Evolutionary conservation across 2,329 filamentous ascomycete species (phyloP), one percentile per base, ranked within the genome.

Genomic region (Fusarium virguliforme): DNA sequence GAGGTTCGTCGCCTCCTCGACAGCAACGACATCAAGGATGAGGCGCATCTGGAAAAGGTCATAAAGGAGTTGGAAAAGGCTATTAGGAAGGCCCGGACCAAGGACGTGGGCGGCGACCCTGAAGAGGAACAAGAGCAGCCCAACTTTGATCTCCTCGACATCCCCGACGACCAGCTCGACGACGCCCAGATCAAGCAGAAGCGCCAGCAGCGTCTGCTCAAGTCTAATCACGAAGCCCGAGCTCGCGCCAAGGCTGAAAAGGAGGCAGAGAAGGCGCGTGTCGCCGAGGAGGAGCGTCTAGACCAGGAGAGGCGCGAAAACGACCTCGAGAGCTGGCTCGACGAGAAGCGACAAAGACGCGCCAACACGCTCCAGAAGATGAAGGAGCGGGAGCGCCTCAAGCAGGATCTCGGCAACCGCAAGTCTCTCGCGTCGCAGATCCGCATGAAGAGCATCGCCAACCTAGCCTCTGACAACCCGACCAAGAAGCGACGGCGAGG

Each of bases 401-500:
- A 97, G 83, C 94, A 94, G 46, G 96, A 99, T 78, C 88, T 98
- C 1, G 95, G 95, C 62, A 98, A 98, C 82, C 93, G 96, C 78
- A 99, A 99, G 81, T 98, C 95, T 0, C 90, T 98, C 22, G 96
- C 96, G 8, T 96, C 93, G 63, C 95, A 98, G 81, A 97, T 97
- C 83, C 93, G 96, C 70, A 99, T 99, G 96, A 98, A 98, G 83
- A 95, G 92, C 56, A 94, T 99, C 64, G 96, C 96, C 65, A 98
- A 97, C 77, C 90, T 99, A 2, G 96, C 96, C 4, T 95, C 95
- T 0, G 96, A 99, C 80, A 91, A 89, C 6, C 94, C 95, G 1
- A 85, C 87, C 71, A 94, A 95, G 80, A 97, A 97, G 81, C 89
- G 95, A 62, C 87, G 94, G 13, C 90, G 95, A 18, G 94, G 94